Percentiles rank a stretch among this genome's conserved stretches.
phyloP scores from a whole-genome alignment of 176 grass and related monocot species.

The Oryza officinalis region DNA sequence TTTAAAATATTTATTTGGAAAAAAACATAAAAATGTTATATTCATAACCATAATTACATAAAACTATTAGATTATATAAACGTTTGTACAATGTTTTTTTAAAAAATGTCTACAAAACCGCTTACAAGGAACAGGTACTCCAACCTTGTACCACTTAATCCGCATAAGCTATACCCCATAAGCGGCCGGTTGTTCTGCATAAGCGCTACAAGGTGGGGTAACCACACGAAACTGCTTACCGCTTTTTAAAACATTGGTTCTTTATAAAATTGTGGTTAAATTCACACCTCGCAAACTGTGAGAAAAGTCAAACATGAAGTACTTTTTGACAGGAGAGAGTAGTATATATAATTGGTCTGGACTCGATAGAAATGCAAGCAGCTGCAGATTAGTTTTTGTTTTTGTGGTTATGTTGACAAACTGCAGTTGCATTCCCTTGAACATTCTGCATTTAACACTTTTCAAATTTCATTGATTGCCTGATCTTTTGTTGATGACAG shows the following conservation, averaged over 20 bases:
- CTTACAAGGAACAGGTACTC: too few species aligned
- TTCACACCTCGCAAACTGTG: background rate
- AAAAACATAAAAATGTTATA: background rate
- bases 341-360: background rate
- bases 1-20: background rate
- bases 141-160: too few species aligned
- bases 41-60: background rate
- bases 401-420: conserved; percentile 3
- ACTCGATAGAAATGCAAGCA: background rate
- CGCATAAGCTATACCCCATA: too few species aligned
- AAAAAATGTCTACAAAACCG: too few species aligned
- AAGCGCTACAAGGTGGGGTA: too few species aligned
- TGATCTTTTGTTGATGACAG: background rate
- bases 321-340: background rate
- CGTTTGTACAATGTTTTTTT: background rate
- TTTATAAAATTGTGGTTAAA: background rate
- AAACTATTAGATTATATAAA: background rate
- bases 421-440: background rate
- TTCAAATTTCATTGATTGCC: background rate
- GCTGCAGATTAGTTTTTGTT: background rate
- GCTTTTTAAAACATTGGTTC: background rate
- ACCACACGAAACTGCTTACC: too few species aligned
- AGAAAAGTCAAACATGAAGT: background rate
- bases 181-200: too few species aligned
- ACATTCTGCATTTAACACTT: background rate